Conservation (phyloP, 1,139 yeast species). For the Geotrichum restrictum region DNA sequence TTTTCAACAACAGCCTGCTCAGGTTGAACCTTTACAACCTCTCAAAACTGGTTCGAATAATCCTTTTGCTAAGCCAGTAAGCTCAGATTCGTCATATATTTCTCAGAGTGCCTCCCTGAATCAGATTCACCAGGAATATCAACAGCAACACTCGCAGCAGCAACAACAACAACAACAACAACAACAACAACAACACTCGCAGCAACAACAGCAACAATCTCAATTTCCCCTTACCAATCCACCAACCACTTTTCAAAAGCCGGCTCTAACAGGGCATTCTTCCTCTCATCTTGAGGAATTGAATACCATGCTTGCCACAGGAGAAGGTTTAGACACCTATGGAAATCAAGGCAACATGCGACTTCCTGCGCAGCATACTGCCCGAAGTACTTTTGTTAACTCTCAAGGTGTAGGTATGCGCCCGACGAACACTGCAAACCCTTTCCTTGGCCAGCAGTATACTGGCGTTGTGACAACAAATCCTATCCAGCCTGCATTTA, state of each 20-base stretch:
- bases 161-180: slow-evolving; percentile 39
- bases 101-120: slow-evolving; percentile 25
- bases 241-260: slow-evolving; percentile 16
- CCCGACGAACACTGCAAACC: slow-evolving; percentile 36
- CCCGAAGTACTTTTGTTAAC: slow-evolving; percentile 68
- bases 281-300: slow-evolving; percentile 58
- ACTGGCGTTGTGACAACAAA: slow-evolving; percentile 66
- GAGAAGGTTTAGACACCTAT: slow-evolving; percentile 91
- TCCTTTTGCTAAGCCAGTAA: slow-evolving; percentile 65
- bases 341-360: slow-evolving; percentile 90
- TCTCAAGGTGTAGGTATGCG: slow-evolving; percentile 79
- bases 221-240: slow-evolving; percentile 29
- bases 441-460: slow-evolving; percentile 70
- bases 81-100: slow-evolving; percentile 24
- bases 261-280: slow-evolving; percentile 22
- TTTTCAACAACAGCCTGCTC: slow-evolving; percentile 36
- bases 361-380: slow-evolving; percentile 88
- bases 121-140: slow-evolving; percentile 35
- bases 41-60: slow-evolving; percentile 81
- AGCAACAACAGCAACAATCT: slow-evolving; percentile 22
- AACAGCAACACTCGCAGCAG: slow-evolving; percentile 34
- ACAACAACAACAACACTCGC: slow-evolving; percentile 37
- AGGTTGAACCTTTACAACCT: slow-evolving; percentile 49
- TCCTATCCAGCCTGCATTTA: slow-evolving; percentile 59
- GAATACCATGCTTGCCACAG: slow-evolving; percentile 73